A percentile compares a stretch with the other conserved stretches of the same genome.
phyloP scores from a whole-genome alignment of 108 stramenopile species.

The Fistulifera solaris region DNA sequence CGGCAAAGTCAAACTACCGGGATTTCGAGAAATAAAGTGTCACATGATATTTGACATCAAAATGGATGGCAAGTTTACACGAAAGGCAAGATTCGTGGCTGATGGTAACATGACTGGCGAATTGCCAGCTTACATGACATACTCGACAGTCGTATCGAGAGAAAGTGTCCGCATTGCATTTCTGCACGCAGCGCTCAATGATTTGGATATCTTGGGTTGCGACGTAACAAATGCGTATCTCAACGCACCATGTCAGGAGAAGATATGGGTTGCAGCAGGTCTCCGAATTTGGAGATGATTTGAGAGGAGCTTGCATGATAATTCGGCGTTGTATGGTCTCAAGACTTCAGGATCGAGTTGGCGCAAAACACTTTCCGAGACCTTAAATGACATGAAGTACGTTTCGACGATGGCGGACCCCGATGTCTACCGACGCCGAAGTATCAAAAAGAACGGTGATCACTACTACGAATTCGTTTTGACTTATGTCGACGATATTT shows the following conservation, averaged over 20 bases:
- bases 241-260: constrained; percentile 20
- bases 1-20: constrained; percentile 4
- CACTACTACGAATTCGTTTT: constrained; percentile 28
- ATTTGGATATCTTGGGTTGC: constrained; percentile 13
- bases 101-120: constrained; percentile 5
- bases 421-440: constrained; percentile 3
- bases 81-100: constrained; percentile 29
- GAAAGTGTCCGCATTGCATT: constrained; percentile 25
- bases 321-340: constrained; percentile 26
- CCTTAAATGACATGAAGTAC: neutral
- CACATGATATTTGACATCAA: constrained; percentile 43
- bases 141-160: constrained; percentile 13
- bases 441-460: constrained; percentile 6
- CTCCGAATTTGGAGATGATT: constrained; percentile 8
- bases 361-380: constrained; percentile 3
- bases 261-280: constrained; percentile 14
- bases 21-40: constrained; percentile 24
- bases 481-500: constrained; percentile 24
- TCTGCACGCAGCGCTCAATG: constrained; percentile 27
- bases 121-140: neutral
- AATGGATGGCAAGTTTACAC: constrained; percentile 27
- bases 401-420: constrained; percentile 13
- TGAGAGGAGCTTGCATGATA: constrained; percentile 2
- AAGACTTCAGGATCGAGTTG: constrained; percentile 7
- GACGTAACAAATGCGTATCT: constrained; percentile 29